These are phyloP conservation scores for Paraurostyla sp. DNA, from an alignment of 73 alveolate genomes.

Conservation along the genomic window DNA sequence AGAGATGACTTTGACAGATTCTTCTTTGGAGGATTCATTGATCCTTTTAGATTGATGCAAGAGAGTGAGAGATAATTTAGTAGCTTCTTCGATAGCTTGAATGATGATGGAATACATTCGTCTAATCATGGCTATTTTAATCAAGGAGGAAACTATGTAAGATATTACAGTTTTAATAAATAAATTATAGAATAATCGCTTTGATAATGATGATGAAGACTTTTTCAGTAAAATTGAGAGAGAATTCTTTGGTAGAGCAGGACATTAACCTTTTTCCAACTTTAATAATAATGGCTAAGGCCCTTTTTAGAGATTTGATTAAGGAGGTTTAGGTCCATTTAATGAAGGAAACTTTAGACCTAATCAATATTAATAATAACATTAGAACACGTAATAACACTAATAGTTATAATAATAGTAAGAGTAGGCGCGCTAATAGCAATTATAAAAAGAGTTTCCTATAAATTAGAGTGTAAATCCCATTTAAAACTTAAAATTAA, in stretches of 20 bases:
- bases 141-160: neutral
- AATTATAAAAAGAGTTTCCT: neutral
- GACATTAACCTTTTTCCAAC: neutral
- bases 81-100: neutral
- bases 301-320: neutral
- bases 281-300: neutral
- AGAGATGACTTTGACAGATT: neutral
- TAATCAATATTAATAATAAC: neutral
- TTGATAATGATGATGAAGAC: neutral
- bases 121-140: neutral
- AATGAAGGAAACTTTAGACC: neutral
- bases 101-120: too few species aligned
- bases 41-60: slow-evolving; percentile 10
- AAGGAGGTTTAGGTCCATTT: neutral
- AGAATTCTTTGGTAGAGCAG: slow-evolving; percentile 6
- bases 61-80: slow-evolving; percentile 27
- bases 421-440: neutral
- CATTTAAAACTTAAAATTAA: neutral
- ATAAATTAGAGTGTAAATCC: slow-evolving; percentile 5
- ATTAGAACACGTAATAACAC: too few species aligned
- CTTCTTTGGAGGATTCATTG: neutral
- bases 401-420: neutral
- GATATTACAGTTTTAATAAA: neutral
- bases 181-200: neutral
- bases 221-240: slow-evolving; percentile 3